Evolutionary conservation across 2,329 filamentous ascomycete species (phyloP).

Genomic region (Neonectria punicea): DNA sequence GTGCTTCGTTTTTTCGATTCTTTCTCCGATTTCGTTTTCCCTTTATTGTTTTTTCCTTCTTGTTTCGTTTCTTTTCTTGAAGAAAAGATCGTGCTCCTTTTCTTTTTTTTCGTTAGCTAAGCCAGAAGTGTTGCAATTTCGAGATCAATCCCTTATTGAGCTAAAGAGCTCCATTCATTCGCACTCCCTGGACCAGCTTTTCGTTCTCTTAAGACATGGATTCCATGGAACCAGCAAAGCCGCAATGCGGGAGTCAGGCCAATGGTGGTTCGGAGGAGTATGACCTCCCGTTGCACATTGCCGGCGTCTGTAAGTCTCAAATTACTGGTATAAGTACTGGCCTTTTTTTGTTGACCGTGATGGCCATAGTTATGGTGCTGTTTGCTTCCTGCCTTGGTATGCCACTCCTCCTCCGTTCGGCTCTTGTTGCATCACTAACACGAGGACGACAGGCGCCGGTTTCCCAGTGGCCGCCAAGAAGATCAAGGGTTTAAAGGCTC

Average conservation of each 20-base stretch:
- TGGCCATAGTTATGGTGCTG: conserved; percentile 39
- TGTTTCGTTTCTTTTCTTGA: not conserved
- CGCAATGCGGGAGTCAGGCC: conserved; percentile 41
- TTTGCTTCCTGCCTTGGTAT: conserved; percentile 42
- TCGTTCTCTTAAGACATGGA: not conserved
- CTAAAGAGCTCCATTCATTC: not conserved
- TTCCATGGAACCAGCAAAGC: conserved; percentile 30
- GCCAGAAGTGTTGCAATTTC: not conserved
- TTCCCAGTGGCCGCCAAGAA: conserved; percentile 66
- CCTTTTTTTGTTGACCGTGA: not conserved
- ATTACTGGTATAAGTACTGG: not conserved
- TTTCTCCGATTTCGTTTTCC: not conserved
- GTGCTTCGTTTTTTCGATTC: conserved; percentile 3
- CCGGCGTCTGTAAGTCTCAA: conserved; percentile 43
- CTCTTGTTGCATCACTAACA: not conserved
- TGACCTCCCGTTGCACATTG: conserved; percentile 43
- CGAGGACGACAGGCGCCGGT: conserved; percentile 51
- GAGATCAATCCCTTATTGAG: not conserved
- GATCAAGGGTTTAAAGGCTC: conserved; percentile 67
- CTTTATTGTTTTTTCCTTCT: not conserved
- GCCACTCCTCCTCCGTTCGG: fast-evolving
- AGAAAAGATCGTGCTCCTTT: not conserved
- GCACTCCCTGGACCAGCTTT: not conserved
- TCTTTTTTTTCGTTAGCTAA: not conserved
- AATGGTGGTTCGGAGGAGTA: conserved; percentile 33